Conservation (phyloP, 148 eudicot genomes). For the Rhododendron vialii region DNA sequence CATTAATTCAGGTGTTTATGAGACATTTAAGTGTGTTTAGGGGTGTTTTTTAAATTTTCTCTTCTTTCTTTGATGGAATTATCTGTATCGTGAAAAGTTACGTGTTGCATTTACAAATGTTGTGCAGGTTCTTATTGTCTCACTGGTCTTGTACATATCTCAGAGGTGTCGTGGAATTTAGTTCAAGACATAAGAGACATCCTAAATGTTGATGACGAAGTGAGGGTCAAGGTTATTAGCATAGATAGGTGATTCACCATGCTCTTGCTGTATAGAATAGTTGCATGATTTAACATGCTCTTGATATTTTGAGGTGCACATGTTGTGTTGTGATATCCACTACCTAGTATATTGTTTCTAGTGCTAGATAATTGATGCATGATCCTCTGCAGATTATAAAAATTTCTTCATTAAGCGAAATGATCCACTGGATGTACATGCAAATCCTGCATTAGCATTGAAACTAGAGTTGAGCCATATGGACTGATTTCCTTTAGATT, state of each 20-base stretch:
- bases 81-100: background rate
- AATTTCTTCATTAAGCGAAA: background rate
- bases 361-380: background rate
- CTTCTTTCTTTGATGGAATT: background rate
- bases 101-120: slow-evolving; percentile 6
- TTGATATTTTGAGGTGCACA: background rate
- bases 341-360: background rate
- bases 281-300: background rate
- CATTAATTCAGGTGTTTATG: background rate
- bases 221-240: slow-evolving; percentile 61
- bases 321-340: background rate
- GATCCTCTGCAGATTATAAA: background rate
- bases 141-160: slow-evolving; percentile 91
- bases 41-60: background rate
- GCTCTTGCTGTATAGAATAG: background rate
- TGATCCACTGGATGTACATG: background rate
- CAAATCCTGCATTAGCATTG: background rate
- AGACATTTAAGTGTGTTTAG: background rate
- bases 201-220: slow-evolving; percentile 70
- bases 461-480: background rate
- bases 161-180: slow-evolving; percentile 97
- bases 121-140: slow-evolving; percentile 74
- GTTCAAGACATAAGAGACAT: slow-evolving; percentile 83
- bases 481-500: background rate
- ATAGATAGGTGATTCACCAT: slow-evolving; percentile 60